Conservation (phyloP, 306 rosid species). For the Cicer cuneatum region DNA sequence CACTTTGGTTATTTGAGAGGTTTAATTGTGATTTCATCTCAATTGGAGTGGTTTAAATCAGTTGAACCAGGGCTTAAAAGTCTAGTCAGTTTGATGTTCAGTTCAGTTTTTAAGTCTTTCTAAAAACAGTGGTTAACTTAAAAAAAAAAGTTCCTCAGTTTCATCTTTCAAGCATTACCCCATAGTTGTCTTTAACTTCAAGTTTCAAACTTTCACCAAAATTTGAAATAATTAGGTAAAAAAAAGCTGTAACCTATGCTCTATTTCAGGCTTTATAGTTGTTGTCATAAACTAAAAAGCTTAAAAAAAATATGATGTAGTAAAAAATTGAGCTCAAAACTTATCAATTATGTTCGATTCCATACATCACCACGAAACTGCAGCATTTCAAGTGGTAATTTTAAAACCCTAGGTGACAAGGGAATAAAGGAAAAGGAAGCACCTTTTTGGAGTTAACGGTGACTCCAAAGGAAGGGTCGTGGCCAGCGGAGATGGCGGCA, state of each 20-base stretch:
- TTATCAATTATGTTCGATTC: neutral
- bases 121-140: neutral
- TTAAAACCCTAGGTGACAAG: conserved; percentile 12
- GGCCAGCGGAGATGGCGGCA: conserved; percentile 74
- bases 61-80: neutral
- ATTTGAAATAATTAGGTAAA: neutral
- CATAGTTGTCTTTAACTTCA: neutral
- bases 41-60: neutral
- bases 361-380: neutral
- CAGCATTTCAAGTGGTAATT: neutral
- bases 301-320: neutral
- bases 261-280: conserved; percentile 13
- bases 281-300: conserved; percentile 7
- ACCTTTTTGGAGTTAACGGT: conserved; percentile 77
- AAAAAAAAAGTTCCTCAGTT: neutral
- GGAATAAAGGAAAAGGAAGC: neutral
- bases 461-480: conserved; percentile 75
- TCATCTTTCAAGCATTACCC: conserved; percentile 11
- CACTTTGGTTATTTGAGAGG: neutral
- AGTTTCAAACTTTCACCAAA: conserved; percentile 28
- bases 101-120: neutral
- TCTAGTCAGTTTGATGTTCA: neutral
- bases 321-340: conserved; percentile 9
- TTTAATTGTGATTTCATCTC: neutral
- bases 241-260: conserved; percentile 7